phyloP scores from a whole-genome alignment of 768 basidiomycete species.

The Tylopilus sp. region DNA sequence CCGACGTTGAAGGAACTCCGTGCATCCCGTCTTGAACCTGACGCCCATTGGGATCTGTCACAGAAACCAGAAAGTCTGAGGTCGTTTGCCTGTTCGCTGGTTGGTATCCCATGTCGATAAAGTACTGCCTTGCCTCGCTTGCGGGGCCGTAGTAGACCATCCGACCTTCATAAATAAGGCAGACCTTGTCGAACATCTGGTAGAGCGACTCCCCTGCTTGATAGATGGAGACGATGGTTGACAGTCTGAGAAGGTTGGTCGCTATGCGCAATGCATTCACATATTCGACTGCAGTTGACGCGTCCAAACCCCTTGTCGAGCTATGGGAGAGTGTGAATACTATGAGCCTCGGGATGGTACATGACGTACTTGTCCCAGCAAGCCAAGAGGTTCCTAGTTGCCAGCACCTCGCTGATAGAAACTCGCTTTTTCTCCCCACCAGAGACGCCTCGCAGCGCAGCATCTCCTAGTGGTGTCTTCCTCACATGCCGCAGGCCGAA shows the following conservation, averaged over 20 bases:
- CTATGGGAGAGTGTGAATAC: conserved; percentile 55
- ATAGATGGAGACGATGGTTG: conserved; percentile 81
- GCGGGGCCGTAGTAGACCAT: conserved; percentile 62
- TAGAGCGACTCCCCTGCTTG: conserved; percentile 76
- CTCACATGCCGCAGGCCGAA: conserved; percentile 75
- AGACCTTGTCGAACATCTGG: conserved; percentile 67
- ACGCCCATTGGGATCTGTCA: conserved; percentile 64
- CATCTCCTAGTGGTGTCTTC: conserved; percentile 78
- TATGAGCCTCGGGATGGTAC: conserved; percentile 15
- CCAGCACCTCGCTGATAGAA: conserved; percentile 68
- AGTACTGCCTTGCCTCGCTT: conserved; percentile 52
- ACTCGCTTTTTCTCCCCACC: conserved; percentile 85
- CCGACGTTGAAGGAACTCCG: conserved; percentile 42
- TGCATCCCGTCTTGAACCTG: conserved; percentile 34
- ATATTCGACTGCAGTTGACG: conserved; percentile 73
- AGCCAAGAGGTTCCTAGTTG: conserved; percentile 68
- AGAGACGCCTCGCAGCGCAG: conserved; percentile 66
- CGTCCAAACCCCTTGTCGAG: conserved; percentile 62
- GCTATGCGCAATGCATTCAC: conserved; percentile 65
- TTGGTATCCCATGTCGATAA: conserved; percentile 53
- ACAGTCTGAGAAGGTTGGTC: conserved; percentile 48
- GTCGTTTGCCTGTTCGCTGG: conserved; percentile 59
- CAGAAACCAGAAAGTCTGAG: conserved; percentile 56
- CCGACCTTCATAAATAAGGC: conserved; percentile 56
- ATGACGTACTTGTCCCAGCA: conserved; percentile 67